A percentile compares a stretch with the other conserved stretches of the same genome.
phyloP scores from a whole-genome alignment of 2,329 filamentous ascomycete species.

The Colletotrichum destructivum region DNA sequence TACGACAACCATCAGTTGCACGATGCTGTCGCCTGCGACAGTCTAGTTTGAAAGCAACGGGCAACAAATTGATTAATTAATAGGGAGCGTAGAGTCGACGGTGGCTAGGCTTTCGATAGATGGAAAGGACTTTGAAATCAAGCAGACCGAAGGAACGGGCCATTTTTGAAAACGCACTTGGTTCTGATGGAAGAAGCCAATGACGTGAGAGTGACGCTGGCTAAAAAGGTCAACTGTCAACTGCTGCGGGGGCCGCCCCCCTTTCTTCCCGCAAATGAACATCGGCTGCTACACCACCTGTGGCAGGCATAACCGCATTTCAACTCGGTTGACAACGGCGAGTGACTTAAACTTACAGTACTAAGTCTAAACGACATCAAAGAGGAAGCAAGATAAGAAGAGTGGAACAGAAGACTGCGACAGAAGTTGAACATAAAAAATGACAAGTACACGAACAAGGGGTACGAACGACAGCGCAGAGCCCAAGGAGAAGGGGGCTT shows the following conservation, averaged over 20 bases:
- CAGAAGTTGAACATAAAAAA: background rate
- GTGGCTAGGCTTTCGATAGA: background rate
- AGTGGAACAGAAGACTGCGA: background rate
- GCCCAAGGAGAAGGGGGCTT: background rate
- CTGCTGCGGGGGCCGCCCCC: background rate
- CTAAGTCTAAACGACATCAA: background rate
- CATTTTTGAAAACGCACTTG: background rate
- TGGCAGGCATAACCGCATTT: background rate
- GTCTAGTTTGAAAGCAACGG: background rate
- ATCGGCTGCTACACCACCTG: background rate
- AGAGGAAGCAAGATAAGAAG: background rate
- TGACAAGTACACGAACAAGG: background rate
- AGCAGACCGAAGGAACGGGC: background rate
- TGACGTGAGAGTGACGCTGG: constrained; percentile 33
- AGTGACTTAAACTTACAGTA: background rate
- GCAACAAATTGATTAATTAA: background rate
- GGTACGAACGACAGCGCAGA: constrained; percentile 2
- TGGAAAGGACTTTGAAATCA: background rate
- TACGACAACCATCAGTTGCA: background rate
- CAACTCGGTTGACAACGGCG: constrained; percentile 9
- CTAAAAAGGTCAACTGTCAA: background rate
- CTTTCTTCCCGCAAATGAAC: background rate
- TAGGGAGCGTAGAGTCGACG: background rate
- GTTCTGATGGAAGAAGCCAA: background rate
- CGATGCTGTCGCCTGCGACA: background rate